A percentile compares a stretch with the other conserved stretches of the same genome.
Evolutionary conservation across 148 eudicot genomes (phyloP).

Genomic region (Pharnaceum exiguum): DNA sequence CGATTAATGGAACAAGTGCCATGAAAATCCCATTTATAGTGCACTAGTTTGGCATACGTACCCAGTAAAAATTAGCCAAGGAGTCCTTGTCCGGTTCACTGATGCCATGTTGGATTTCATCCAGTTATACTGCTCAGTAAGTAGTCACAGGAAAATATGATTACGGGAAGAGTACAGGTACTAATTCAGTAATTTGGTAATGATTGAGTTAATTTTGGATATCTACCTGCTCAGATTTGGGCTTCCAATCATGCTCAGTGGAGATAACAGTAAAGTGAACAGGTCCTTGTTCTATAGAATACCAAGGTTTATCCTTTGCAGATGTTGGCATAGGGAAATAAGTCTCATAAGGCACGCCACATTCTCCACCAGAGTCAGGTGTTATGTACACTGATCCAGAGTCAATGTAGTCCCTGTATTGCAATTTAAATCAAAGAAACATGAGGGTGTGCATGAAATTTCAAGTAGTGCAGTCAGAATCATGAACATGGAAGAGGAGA

Average conservation of each 20-base stretch:
- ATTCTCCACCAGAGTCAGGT: slow-evolving; percentile 92
- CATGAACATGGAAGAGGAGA: neutral
- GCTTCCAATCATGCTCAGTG: slow-evolving; percentile 32
- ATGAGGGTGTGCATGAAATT: neutral
- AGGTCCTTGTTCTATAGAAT: slow-evolving; percentile 35
- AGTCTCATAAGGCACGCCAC: slow-evolving; percentile 88
- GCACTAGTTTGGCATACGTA: slow-evolving; percentile 14
- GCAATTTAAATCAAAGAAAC: neutral
- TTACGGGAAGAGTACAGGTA: too few species aligned
- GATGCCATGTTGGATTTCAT: slow-evolving; percentile 74
- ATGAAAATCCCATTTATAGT: too few species aligned
- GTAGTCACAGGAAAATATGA: too few species aligned
- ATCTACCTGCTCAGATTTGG: too few species aligned
- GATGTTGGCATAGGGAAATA: slow-evolving; percentile 79
- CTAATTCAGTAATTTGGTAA: too few species aligned
- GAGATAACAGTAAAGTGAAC: slow-evolving; percentile 37
- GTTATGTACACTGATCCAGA: slow-evolving; percentile 64
- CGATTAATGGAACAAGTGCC: too few species aligned
- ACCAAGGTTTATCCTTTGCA: slow-evolving; percentile 74
- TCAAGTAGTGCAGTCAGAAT: neutral
- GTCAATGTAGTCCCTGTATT: slow-evolving; percentile 51
- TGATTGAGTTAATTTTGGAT: too few species aligned
- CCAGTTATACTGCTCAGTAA: slow-evolving; percentile 66
- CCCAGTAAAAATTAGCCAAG: slow-evolving; percentile 84
- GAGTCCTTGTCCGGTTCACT: slow-evolving; percentile 67